Conservation (phyloP, 495 filamentous ascomycete genomes). For the Daldinia childiae region DNA sequence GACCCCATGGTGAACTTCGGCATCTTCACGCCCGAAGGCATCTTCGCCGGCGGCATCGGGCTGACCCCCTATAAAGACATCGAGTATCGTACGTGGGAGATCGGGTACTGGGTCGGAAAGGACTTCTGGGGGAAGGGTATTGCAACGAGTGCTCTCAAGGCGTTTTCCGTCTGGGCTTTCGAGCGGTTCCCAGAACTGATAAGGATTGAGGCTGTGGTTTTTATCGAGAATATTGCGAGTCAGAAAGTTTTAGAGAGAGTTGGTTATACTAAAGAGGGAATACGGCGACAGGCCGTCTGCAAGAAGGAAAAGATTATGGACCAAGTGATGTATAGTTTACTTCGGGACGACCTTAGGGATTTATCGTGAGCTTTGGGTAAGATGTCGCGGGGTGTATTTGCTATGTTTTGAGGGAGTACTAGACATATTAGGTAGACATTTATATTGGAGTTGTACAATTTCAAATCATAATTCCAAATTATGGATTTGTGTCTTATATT, state of each 20-base stretch:
- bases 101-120: slow-evolving; percentile 54
- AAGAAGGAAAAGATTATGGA: slow-evolving; percentile 50
- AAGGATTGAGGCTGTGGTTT: slow-evolving; percentile 49
- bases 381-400: background rate
- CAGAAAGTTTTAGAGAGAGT: slow-evolving; percentile 46
- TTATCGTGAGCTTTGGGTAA: background rate
- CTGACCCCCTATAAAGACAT: slow-evolving; percentile 40
- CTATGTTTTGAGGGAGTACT: too few relatives aligned
- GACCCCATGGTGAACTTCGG: slow-evolving; percentile 39
- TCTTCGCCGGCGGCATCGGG: slow-evolving; percentile 48
- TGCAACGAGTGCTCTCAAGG: slow-evolving; percentile 39
- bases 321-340: slow-evolving; percentile 44
- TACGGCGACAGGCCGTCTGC: slow-evolving; percentile 46
- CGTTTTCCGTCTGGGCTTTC: slow-evolving; percentile 48
- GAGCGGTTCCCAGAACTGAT: slow-evolving; percentile 40
- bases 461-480: too few relatives aligned
- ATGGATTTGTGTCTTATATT: too few relatives aligned
- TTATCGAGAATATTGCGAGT: slow-evolving; percentile 48
- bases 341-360: slow-evolving; percentile 49
- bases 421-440: too few relatives aligned
- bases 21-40: slow-evolving; percentile 45
- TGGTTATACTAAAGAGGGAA: slow-evolving; percentile 53
- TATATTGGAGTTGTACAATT: too few relatives aligned
- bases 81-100: slow-evolving; percentile 47
- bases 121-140: slow-evolving; percentile 53